Evolutionary conservation across 2,329 filamentous ascomycete genomes (phyloP).

Genomic region (Chrysoporthe austroafricana): DNA sequence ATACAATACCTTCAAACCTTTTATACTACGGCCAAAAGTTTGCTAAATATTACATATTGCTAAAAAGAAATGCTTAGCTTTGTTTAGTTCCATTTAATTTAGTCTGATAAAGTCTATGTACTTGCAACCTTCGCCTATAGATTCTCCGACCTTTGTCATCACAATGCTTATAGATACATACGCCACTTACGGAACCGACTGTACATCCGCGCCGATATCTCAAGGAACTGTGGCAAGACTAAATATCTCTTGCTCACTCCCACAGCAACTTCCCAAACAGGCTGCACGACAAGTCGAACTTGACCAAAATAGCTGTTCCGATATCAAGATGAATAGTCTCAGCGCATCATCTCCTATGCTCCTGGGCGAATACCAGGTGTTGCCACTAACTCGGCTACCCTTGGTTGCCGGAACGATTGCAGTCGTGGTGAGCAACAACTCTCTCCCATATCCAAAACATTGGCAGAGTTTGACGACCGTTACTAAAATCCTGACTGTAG

Average conservation of each 20-base stretch:
- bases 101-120: too few species aligned
- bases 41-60: too few species aligned
- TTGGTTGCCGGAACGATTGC: not conserved
- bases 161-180: too few species aligned
- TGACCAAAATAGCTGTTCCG: not conserved
- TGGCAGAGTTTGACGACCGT: not conserved
- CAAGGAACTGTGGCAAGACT: not conserved
- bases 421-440: not conserved
- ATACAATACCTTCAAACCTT: too few species aligned
- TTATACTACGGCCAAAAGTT: too few species aligned
- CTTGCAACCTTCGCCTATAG: too few species aligned
- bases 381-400: not conserved
- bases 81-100: too few species aligned
- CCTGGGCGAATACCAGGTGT: not conserved
- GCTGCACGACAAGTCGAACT: not conserved
- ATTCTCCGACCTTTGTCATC: too few species aligned
- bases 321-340: conserved; percentile 38
- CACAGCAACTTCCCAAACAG: not conserved
- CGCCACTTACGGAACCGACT: not conserved
- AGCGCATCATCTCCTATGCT: conserved; percentile 40
- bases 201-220: not conserved
- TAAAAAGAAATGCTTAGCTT: too few species aligned
- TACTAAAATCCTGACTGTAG: not conserved
- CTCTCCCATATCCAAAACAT: not conserved
- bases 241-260: not conserved